Base-by-base conservation (phyloP, 2,329 filamentous ascomycete genomes). In the Atkinsonella hypoxylon region DNA sequence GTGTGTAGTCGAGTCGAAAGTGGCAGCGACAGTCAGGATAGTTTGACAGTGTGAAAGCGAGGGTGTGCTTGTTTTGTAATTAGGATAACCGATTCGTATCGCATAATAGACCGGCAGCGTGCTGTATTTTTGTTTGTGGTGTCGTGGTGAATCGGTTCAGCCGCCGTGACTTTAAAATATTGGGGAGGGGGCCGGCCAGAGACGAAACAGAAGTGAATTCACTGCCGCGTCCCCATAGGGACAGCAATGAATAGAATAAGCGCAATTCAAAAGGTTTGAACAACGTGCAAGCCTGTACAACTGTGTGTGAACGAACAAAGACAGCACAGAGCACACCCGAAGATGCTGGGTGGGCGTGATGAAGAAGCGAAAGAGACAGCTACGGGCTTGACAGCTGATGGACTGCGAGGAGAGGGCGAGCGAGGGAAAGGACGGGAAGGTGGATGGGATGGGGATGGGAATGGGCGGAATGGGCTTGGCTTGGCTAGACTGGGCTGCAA, bases 201-300 rank as follows among this genome's bases (percentile, higher is more conserved):
- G 47, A 45, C 41, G 39, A 39, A 51, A 56, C 47, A 54, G 53
- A 57, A 52, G 54, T 49, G 39, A 48, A 55, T 51, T 50, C 52
- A 54, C 56, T 51, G 53, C 53, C 51, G 45, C 46, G 52, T 51
- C 52, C 57, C 54, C 55, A 53, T 50, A 53, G 55, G 57, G 57
- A 53, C 52, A 57, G 52, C 57, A 54, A 53, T 54, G 51, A 55
- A 49, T 51, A 12, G 18, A 40, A 46, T 48, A 38, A 46, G 45
- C 55, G 43, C 54, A 56, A 51, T 52, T 45, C 32, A 59, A 58
- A 51, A 45, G 22, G 15, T n/a, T 7, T 5, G 50, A 50, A 38
- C 46, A 49, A 46, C 22, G 51, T 45, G 30, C 48, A 43, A 45
- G 39, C 41, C 50, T 53, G 55, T 55, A 53, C 54, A 57, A 44